Evolutionary conservation across 179 eudicot species (phyloP), one percentile per base, ranked within the genome.

Genomic region (Amaranthus tricolor): DNA sequence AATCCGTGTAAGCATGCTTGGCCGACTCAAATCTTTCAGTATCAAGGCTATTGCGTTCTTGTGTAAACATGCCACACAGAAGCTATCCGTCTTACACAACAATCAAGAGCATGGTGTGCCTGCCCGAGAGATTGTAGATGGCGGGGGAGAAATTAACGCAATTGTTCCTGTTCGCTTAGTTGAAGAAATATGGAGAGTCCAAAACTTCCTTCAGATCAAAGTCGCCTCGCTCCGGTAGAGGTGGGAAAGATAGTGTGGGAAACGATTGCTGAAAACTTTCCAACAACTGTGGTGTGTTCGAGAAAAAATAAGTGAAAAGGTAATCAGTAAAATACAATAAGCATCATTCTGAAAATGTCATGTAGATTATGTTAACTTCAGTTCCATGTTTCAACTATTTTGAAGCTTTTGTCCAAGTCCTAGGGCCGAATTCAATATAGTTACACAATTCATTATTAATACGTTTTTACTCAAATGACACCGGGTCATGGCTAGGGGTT

Each of bases 171-270:
- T 15, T 53, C n/a, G 21, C 61, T 69, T 48, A 69, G 61, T 96
- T 96, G 96, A 96, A 96, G 80, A 96, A 96, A 79, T 96, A 96
- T 8, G 90, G 88, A 56, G 98, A 93, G 24, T 86, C 68, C 12
- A 91, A 58, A 69, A 96, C 99, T 79, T 93, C 98, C 60, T 77
- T 87, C 43, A 93, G 79, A 75, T 96, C 89, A 49, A 96, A 96
- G 76, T 96, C 92, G 57, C 99, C 99, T 63, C 99, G 91, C 76
- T 91, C 98, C 0, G 98, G 99, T 63, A 93, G 84, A 31, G 99
- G 89, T 56, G 99, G 99, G 74, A 96, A 96, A 31, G 80, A 60
- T 69, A 91, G 83, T 0, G 78, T 63, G 0, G 99, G 98, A 76
- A 91, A 91, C 4, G 93, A 86, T 78, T 80, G 70, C 67, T 96